A percentile compares a stretch with the other conserved stretches of the same genome.
Conservation (phyloP, 257 asterid genomes). For the Solanum appendiculatum region DNA sequence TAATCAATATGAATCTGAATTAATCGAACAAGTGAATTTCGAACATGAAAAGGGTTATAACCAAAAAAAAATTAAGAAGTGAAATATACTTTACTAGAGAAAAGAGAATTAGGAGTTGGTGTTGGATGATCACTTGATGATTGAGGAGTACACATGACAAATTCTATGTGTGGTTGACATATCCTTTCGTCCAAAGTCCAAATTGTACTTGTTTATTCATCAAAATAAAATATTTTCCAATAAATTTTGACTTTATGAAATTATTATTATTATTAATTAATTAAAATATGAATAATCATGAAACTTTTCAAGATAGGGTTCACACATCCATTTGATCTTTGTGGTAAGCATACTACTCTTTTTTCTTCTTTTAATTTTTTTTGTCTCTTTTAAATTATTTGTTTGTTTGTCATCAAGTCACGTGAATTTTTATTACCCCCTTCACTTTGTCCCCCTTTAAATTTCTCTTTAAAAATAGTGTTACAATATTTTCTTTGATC, state of each 20-base stretch:
- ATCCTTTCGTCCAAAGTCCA: not conserved
- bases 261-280: not conserved
- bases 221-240: not conserved
- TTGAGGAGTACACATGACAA: not conserved
- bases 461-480: conserved; percentile 1
- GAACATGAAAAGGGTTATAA: not conserved
- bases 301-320: conserved; percentile 57
- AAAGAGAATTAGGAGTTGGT: not conserved
- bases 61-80: not conserved
- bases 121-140: not conserved
- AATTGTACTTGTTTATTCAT: not conserved
- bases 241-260: not conserved
- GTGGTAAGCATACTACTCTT: conserved; percentile 72
- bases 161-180: not conserved
- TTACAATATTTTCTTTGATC: not conserved
- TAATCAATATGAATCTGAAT: not conserved
- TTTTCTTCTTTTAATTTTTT: conserved; percentile 32
- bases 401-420: conserved; percentile 45
- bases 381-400: conserved; percentile 31
- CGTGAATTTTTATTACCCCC: conserved; percentile 37
- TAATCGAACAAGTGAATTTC: not conserved
- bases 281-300: not conserved
- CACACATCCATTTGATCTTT: conserved; percentile 54
- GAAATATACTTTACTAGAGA: not conserved
- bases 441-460: conserved; percentile 7